phyloP scores from a whole-genome alignment of 345 rosid genomes.

The Brassica juncea region DNA sequence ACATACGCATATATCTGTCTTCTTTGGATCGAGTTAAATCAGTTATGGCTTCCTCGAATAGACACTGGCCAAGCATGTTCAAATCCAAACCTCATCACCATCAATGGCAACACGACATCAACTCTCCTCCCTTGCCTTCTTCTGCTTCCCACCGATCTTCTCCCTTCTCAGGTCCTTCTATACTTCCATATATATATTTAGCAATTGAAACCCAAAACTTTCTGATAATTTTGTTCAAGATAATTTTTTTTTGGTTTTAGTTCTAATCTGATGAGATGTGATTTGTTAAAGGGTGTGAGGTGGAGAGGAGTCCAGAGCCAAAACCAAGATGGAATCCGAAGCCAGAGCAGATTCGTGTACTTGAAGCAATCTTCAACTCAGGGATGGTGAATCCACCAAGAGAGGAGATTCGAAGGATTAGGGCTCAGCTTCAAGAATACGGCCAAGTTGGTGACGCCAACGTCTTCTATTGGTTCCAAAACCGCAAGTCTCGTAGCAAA shows the following conservation, averaged over 20 bases:
- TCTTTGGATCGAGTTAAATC: conserved; percentile 26
- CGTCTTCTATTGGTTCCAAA: conserved; percentile 98
- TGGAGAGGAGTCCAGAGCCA: conserved; percentile 90
- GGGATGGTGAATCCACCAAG: conserved; percentile 99
- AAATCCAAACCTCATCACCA: conserved; percentile 86
- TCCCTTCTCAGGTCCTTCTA: conserved; percentile 35
- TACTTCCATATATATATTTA: background rate
- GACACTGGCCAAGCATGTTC: conserved; percentile 99
- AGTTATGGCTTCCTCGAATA: conserved; percentile 94
- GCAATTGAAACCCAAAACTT: background rate
- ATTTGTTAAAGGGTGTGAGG: conserved; percentile 55
- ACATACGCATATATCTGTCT: conserved; percentile 19
- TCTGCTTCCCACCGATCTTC: conserved; percentile 61
- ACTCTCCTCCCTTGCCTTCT: conserved; percentile 62
- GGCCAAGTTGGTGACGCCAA: conserved; percentile 99
- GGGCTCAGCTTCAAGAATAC: conserved; percentile 86
- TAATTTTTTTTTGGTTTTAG: too few relatives aligned
- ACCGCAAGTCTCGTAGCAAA: conserved; percentile 95
- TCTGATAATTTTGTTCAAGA: background rate
- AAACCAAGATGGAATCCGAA: conserved; percentile 99
- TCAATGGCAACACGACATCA: conserved; percentile 92
- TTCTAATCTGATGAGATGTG: conserved; percentile 11
- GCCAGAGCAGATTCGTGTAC: conserved; percentile 94
- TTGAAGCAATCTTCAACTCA: conserved; percentile 94
- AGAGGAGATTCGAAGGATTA: conserved; percentile 89